Evolutionary conservation across 805 yeast genomes (phyloP).

Genomic region (Kodamaea neixiangensis): DNA sequence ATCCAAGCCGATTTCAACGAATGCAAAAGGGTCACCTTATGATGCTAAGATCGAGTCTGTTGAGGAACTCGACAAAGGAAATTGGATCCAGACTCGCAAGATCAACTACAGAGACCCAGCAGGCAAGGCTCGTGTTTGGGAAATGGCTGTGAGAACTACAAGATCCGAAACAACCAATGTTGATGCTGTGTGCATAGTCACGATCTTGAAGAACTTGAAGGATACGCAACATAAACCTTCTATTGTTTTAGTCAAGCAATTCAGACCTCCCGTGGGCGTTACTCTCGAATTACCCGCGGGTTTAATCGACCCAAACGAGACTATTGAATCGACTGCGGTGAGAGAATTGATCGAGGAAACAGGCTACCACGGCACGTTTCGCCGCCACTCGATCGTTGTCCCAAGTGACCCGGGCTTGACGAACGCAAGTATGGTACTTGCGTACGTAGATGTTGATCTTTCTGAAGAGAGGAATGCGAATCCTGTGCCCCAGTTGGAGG

Average conservation of each 20-base stretch:
- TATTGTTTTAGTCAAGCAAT: constrained; percentile 78
- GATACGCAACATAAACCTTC: constrained; percentile 39
- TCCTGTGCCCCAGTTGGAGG: constrained; percentile 80
- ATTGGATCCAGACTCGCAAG: constrained; percentile 57
- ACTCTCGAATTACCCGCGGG: constrained; percentile 97
- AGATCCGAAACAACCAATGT: constrained; percentile 57
- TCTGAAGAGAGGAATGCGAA: constrained; percentile 60
- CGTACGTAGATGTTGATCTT: constrained; percentile 77
- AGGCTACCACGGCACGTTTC: constrained; percentile 76
- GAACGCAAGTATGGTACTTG: constrained; percentile 81
- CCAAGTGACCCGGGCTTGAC: constrained; percentile 84
- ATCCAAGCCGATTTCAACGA: too few species aligned
- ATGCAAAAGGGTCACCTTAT: constrained; percentile 32
- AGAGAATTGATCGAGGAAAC: constrained; percentile 92
- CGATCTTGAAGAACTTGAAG: constrained; percentile 55
- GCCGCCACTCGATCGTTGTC: constrained; percentile 33
- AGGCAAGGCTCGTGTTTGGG: constrained; percentile 79
- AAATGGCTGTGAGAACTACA: constrained; percentile 81
- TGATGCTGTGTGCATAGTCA: constrained; percentile 92
- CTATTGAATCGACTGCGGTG: constrained; percentile 75
- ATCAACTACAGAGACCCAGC: constrained; percentile 71
- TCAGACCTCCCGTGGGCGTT: constrained; percentile 87
- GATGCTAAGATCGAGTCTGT: constrained; percentile 32
- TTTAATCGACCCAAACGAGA: constrained; percentile 79
- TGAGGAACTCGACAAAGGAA: constrained; percentile 38